phyloP scores from a whole-genome alignment of 768 basidiomycete species.

The Lactifluus hygrophoroides region DNA sequence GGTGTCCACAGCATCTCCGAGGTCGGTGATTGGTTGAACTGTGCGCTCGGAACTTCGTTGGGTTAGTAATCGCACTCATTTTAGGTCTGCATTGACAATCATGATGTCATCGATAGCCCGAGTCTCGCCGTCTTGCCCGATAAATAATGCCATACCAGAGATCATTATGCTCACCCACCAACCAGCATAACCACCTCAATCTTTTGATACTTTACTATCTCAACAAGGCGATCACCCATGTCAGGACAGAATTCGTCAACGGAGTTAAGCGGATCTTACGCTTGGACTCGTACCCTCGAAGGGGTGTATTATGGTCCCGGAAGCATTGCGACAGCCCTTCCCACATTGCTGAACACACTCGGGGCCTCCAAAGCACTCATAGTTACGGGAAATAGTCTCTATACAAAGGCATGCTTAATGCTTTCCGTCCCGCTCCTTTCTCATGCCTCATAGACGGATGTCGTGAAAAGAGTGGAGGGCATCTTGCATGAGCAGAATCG shows the following conservation, averaged over 20 bases:
- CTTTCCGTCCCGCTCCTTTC: not conserved
- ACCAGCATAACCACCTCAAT: too few relatives aligned
- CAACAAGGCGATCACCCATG: not conserved
- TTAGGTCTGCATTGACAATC: too few relatives aligned
- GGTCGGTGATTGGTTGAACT: too few relatives aligned
- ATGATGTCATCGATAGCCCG: too few relatives aligned
- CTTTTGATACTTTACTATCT: not conserved
- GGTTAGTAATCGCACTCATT: too few relatives aligned
- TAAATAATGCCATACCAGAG: too few relatives aligned
- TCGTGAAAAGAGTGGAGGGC: conserved; percentile 45
- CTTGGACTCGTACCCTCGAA: conserved; percentile 59
- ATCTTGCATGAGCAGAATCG: conserved; percentile 49
- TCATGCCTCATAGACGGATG: conserved; percentile 40
- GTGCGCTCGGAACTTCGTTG: too few relatives aligned
- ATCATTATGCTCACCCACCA: too few relatives aligned
- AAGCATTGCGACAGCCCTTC: conserved; percentile 50
- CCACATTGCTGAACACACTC: conserved; percentile 46
- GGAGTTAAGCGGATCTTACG: conserved; percentile 47
- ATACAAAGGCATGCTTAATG: conserved; percentile 42
- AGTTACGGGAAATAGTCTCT: conserved; percentile 62
- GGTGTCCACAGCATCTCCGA: too few relatives aligned
- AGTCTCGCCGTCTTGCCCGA: too few relatives aligned
- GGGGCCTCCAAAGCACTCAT: conserved; percentile 57
- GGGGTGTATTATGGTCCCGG: conserved; percentile 69
- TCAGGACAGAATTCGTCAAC: conserved; percentile 8